Evolutionary conservation across 345 rosid species (phyloP).

Genomic region (Sapria himalayana): DNA sequence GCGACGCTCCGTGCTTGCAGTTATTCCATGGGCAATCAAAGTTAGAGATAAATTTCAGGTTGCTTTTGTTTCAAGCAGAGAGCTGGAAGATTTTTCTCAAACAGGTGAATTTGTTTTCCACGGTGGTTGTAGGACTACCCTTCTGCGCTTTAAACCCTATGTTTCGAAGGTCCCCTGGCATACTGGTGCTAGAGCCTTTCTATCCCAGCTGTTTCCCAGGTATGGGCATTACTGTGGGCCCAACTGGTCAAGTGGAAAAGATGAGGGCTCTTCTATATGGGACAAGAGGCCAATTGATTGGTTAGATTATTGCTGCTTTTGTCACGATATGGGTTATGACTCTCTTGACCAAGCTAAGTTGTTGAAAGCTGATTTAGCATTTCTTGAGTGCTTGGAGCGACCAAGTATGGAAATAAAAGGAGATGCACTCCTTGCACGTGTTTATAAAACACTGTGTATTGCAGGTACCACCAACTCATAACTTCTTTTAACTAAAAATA

Average conservation of each 20-base stretch:
- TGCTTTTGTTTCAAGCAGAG: slow-evolving; percentile 46
- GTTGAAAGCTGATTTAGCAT: slow-evolving; percentile 66
- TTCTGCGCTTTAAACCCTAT: slow-evolving; percentile 66
- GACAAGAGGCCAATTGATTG: slow-evolving; percentile 88
- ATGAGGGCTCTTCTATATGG: slow-evolving; percentile 64
- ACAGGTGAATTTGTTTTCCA: slow-evolving; percentile 10
- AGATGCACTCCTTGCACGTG: slow-evolving; percentile 37
- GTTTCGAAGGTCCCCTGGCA: slow-evolving; percentile 96
- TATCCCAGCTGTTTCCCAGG: slow-evolving; percentile 80
- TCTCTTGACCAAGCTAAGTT: slow-evolving; percentile 70
- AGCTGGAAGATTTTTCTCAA: slow-evolving; percentile 29
- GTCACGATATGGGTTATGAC: slow-evolving; percentile 94
- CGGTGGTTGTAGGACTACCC: slow-evolving; percentile 8
- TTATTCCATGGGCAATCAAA: slow-evolving; percentile 28
- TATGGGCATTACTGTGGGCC: slow-evolving; percentile 97
- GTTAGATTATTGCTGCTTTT: slow-evolving; percentile 93
- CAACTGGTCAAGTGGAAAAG: slow-evolving; percentile 95
- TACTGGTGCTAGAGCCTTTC: slow-evolving; percentile 64
- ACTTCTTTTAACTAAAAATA: too few relatives aligned
- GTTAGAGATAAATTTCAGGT: slow-evolving; percentile 13
- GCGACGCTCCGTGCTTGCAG: slow-evolving; percentile 44
- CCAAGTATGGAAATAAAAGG: slow-evolving; percentile 35
- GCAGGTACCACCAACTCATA: slow-evolving; percentile 58
- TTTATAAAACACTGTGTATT: slow-evolving; percentile 76
- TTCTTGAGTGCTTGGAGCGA: slow-evolving; percentile 85